These are phyloP conservation scores for Agapanthus africanus DNA, from an alignment of 106 monocot genomes.

Conservation along the genomic window DNA sequence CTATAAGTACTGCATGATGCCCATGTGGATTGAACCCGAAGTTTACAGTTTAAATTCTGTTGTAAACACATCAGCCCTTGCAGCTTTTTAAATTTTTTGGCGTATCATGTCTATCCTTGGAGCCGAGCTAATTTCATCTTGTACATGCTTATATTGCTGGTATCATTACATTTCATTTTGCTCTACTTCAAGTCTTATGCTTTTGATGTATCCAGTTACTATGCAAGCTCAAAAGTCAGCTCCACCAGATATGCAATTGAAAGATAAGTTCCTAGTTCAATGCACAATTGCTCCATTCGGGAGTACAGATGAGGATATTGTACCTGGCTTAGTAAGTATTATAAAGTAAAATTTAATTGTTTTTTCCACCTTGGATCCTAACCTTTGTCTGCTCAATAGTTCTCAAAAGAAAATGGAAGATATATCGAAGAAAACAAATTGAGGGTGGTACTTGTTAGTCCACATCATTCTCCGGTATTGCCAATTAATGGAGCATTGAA, in stretches of 20 bases:
- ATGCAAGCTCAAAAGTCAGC: constrained; percentile 74
- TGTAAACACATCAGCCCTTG: no score
- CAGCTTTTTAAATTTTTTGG: no score
- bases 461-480: constrained; percentile 48
- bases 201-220: constrained; percentile 58
- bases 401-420: constrained; percentile 72
- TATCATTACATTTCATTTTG: no score
- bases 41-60: no score
- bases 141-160: no score
- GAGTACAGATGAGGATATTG: constrained; percentile 62
- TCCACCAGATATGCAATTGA: constrained; percentile 82
- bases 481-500: constrained; percentile 45
- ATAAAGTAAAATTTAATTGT: not conserved
- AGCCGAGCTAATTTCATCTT: no score
- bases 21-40: no score
- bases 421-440: constrained; percentile 77
- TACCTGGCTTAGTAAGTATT: constrained; percentile 49
- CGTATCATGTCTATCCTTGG: no score
- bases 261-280: constrained; percentile 91
- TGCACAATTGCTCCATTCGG: constrained; percentile 72
- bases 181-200: not conserved
- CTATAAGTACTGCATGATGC: no score
- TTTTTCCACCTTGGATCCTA: not conserved
- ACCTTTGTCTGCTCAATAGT: constrained; percentile 31
- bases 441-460: constrained; percentile 64